Base-by-base conservation (phyloP, 2,329 filamentous ascomycete genomes). In the Chaetomium strumarium region DNA sequence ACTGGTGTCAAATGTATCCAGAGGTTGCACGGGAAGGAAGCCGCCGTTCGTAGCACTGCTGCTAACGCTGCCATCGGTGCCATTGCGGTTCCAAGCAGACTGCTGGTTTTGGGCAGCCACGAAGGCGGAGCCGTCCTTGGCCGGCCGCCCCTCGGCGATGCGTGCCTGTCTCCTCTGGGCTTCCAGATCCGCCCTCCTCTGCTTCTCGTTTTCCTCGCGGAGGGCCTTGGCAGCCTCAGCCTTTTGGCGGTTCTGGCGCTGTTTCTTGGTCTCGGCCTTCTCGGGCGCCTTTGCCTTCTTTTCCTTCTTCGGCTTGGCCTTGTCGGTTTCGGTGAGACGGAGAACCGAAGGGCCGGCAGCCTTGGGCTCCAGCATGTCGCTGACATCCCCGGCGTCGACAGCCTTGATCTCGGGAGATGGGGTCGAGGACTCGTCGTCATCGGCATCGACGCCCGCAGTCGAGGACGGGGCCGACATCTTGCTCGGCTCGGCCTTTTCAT, bases 171-270 rank as follows among this genome's bases (percentile, higher is more conserved):
- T 86, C 59, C 90, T 83, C 74, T 96, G 91, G 67, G 86, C 85
- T 74, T 96, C 90, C 63, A 88, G 76, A 55, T 88, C 76, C 36
- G 75, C 74, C 73, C 89, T 88, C 65, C 91, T 85, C 64, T 88
- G 78, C 65, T 84, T 81, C 72, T 96, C 91, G 1, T 86, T 82
- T 62, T 88, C 86, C 66, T 91, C 85, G 30, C 87, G 83, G 52
- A 81, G 77, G 30, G 77, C 75, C 76, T 89, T 93, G 64, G 84
- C 83, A 53, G 83, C 85, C 71, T 96, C 90, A 36, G 81, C 84
- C 82, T 96, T 96, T 75, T 86, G 83, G 61, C 85, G 82, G 74
- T 96, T 93, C 75, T 96, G 91, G 55, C 90, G 85, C 75, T 95
- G 89, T 77, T 96, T 96, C 85, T 96, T 96, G 17, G 86, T 87